Evolutionary conservation across 106 monocot genomes (phyloP).

Genomic region (Dendrobium nobile): DNA sequence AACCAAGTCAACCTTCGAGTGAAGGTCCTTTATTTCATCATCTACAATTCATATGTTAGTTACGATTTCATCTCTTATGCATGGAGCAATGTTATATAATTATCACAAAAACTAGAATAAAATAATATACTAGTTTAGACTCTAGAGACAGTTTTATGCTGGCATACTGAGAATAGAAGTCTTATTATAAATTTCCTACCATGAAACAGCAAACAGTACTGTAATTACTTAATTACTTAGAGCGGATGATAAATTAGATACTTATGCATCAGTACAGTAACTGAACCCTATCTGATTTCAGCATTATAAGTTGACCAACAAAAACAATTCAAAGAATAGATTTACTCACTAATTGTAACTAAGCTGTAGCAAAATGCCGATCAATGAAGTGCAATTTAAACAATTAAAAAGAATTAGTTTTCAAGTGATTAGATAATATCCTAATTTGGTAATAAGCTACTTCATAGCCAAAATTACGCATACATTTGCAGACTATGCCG

Average conservation of each 20-base stretch:
- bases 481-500: too few relatives aligned
- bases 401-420: not conserved
- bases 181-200: not conserved
- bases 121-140: not conserved
- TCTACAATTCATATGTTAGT: conserved; percentile 32
- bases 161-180: not conserved
- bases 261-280: not conserved
- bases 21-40: conserved; percentile 63
- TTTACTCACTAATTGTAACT: not conserved
- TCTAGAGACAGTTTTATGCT: not conserved
- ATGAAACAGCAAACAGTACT: not conserved
- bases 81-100: not conserved
- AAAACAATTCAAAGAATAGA: not conserved
- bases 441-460: not conserved
- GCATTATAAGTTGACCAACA: not conserved
- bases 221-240: not conserved
- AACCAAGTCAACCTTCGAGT: conserved; percentile 87
- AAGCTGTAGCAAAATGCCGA: too few relatives aligned
- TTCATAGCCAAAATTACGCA: too few relatives aligned
- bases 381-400: not conserved
- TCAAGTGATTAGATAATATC: not conserved
- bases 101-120: not conserved
- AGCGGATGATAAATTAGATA: not conserved
- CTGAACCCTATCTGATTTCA: not conserved
- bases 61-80: not conserved